phyloP scores from a whole-genome alignment of 169 alveolate genomes.

The Eimeria praecox region DNA sequence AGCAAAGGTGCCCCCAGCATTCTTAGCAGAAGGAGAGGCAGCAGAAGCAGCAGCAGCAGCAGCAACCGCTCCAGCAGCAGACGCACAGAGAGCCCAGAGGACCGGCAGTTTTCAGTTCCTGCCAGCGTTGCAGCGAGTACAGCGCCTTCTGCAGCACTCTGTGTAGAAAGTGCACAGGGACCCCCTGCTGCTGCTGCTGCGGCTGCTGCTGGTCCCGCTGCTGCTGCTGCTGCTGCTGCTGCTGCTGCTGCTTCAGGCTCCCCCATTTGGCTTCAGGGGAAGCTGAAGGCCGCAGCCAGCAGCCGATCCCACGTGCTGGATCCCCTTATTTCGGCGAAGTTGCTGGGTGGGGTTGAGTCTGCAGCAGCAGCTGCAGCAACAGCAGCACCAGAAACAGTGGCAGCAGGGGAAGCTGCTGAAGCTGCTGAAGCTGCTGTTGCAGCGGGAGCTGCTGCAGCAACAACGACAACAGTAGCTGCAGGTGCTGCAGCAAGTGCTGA shows the following conservation, averaged over 20 bases:
- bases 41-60: slow-evolving; percentile 69
- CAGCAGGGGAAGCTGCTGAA: background rate
- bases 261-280: slow-evolving; percentile 50
- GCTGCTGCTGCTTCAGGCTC: background rate
- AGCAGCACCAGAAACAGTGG: background rate
- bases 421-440: slow-evolving; percentile 1
- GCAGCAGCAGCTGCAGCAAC: background rate
- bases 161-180: slow-evolving; percentile 16
- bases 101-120: slow-evolving; percentile 6
- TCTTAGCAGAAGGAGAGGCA: slow-evolving; percentile 25
- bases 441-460: background rate
- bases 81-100: slow-evolving; percentile 21
- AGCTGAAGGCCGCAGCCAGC: slow-evolving; percentile 16
- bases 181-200: slow-evolving; percentile 30
- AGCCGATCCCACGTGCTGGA: background rate
- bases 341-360: background rate
- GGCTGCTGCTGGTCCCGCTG: background rate
- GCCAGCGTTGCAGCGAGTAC: slow-evolving; percentile 71
- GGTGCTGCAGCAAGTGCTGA: slow-evolving; percentile 7
- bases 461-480: background rate
- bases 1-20: background rate
- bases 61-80: slow-evolving; percentile 26
- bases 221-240: slow-evolving; percentile 26
- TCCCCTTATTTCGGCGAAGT: background rate
- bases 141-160: slow-evolving; percentile 69